Evolutionary conservation across 2,329 filamentous ascomycete species (phyloP), one percentile per base, ranked within the genome.

Genomic region (Botrytis galanthina): DNA sequence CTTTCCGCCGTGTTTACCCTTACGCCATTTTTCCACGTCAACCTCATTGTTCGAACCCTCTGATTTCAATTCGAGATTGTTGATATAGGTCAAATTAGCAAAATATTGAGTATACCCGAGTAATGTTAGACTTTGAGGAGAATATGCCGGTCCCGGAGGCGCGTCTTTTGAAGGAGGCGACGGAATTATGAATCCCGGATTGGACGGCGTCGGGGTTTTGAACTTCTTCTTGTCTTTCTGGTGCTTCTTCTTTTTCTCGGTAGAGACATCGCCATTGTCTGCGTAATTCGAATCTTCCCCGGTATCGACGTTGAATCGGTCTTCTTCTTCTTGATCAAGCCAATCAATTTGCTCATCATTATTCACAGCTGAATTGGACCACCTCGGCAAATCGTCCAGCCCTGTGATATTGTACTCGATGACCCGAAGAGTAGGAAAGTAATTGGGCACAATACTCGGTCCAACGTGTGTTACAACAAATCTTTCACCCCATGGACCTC

Each of bases 401-500:
- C 80, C 80, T 60, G 86, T 93, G 72, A 93, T 93, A 81, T 99
- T 98, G 85, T 98, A 99, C 80, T 97, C 93, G 76, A 95, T 86
- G n/a, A 99, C 87, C n/a, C 95, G 89, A 46, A 98, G 83, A 0
- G 93, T 94, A 0, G 95, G 96, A 76, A 95, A 96, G 82, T 94
- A 97, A 80, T 96, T 98, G 10, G 95, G 96, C 14, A 98, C 93
- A 54, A 99, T 85, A 80, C 95, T 98, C 0, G 95, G 93, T 64
- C 91, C 89, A 73, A 98, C 91, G 39, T 96, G 85, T 0, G 93
- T 91, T 9, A 97, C 82, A 71, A 94, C 91, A 81, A 94, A 99
- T 70, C 94, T 89, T 83, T 99, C 94, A 4, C 90, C 94, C 84
- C 90, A 97, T 75, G 88, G 87, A 7, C 95, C 95, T 32, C 93